These are phyloP conservation scores for Coemansia sp. DNA, from an alignment of 192 early-diverging fungal species.

Conservation along the genomic window DNA sequence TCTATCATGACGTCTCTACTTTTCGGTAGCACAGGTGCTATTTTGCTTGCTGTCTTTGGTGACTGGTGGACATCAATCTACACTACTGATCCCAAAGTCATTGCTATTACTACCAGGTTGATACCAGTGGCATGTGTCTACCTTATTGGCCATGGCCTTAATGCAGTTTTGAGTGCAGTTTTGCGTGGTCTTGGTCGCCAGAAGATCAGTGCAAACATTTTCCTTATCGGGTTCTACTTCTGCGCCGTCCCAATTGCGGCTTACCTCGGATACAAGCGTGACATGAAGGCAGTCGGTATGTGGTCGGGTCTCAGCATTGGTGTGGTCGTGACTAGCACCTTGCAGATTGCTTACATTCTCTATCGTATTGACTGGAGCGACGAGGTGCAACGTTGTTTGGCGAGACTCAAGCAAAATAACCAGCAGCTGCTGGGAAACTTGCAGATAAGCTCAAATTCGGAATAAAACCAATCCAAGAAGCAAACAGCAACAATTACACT, in stretches of 20 bases:
- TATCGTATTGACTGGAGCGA: constrained; percentile 22
- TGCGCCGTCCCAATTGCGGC: constrained; percentile 45
- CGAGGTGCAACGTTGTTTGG: constrained; percentile 15
- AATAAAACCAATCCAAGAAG: neutral
- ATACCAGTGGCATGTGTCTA: constrained; percentile 69
- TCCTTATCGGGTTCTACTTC: constrained; percentile 45
- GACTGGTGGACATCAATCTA: constrained; percentile 49
- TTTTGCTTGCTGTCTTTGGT: constrained; percentile 6
- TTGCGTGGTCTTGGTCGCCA: no score
- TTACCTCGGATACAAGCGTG: constrained; percentile 29
- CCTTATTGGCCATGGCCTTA: constrained; percentile 55
- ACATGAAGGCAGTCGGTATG: constrained; percentile 19
- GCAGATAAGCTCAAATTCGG: neutral
- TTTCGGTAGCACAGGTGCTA: constrained; percentile 28
- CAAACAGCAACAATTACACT: no score
- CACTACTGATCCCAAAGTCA: constrained; percentile 63
- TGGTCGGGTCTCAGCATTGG: constrained; percentile 25
- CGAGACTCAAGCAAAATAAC: constrained; percentile 8
- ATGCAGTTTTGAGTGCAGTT: constrained; percentile 51
- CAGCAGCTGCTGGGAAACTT: neutral
- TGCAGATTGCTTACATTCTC: constrained; percentile 21
- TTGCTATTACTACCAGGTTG: constrained; percentile 64
- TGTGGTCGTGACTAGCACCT: constrained; percentile 5
- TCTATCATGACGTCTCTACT: constrained; percentile 53
- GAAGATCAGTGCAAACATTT: no score